phyloP scores from a whole-genome alignment of 306 rosid genomes.

The Arachis hypogaea region DNA sequence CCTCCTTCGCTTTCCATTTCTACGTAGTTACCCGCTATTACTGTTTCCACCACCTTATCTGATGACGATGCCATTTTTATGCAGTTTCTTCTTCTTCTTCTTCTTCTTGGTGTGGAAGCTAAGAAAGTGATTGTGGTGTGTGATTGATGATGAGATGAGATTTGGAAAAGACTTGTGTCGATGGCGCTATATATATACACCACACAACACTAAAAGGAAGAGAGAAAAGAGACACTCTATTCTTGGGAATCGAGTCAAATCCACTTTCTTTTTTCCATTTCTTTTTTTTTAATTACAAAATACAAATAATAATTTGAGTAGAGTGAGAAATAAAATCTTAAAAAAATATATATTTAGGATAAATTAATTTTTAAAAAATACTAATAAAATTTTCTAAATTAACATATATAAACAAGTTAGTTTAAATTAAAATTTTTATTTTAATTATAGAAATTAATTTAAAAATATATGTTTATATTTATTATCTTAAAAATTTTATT shows the following conservation, averaged over 20 bases:
- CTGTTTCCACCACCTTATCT: slow-evolving; percentile 74
- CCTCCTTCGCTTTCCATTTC: slow-evolving; percentile 96
- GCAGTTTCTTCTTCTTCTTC: neutral
- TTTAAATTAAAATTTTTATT: too few species aligned
- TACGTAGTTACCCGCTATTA: slow-evolving; percentile 79
- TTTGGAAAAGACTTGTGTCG: slow-evolving; percentile 9
- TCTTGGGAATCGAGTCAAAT: slow-evolving; percentile 62
- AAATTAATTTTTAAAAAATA: too few species aligned
- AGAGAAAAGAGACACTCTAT: slow-evolving; percentile 33
- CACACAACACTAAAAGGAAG: slow-evolving; percentile 43
- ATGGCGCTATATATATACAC: slow-evolving; percentile 43
- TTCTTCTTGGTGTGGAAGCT: neutral
- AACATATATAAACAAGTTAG: too few species aligned
- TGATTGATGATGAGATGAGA: slow-evolving; percentile 20
- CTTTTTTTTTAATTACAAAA: too few species aligned
- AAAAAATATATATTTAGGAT: too few species aligned
- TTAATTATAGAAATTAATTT: slow-evolving; percentile 10
- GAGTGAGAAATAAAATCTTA: too few species aligned
- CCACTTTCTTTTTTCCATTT: slow-evolving; percentile 41
- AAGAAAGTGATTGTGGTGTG: neutral
- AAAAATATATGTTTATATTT: neutral
- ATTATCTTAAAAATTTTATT: too few species aligned
- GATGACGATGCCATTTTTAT: slow-evolving; percentile 41
- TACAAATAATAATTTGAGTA: too few species aligned
- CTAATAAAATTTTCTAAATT: too few species aligned